Evolutionary conservation across 1,139 yeast species (phyloP).

Genomic region (Sugiyamaella pinicola): DNA sequence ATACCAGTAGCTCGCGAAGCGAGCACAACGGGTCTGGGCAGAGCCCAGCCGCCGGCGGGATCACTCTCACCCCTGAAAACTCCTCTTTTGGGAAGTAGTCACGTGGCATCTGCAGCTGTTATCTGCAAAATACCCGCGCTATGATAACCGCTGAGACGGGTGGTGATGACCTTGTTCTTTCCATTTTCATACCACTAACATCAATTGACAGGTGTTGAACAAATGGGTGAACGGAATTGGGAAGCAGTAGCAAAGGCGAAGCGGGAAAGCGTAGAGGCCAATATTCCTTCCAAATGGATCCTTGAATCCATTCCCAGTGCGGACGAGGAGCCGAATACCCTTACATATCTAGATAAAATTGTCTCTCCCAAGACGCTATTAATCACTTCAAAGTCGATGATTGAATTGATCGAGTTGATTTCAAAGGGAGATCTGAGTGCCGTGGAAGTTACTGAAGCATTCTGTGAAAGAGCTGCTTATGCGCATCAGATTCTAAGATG

Average conservation of each 20-base stretch:
- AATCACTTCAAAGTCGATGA: slow-evolving; percentile 22
- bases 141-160: slow-evolving; percentile 6
- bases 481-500: slow-evolving; percentile 57
- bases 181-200: background rate
- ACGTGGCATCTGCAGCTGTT: background rate
- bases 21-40: too few species aligned
- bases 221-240: slow-evolving; percentile 17
- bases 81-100: slow-evolving; percentile 1
- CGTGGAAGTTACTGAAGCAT: slow-evolving; percentile 36
- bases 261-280: slow-evolving; percentile 16
- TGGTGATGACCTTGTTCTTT: background rate
- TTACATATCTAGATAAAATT: slow-evolving; percentile 19
- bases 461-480: slow-evolving; percentile 57
- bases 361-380: slow-evolving; percentile 18
- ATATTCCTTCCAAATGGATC: slow-evolving; percentile 24
- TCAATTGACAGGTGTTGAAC: background rate
- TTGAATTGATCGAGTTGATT: slow-evolving; percentile 19
- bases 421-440: slow-evolving; percentile 23
- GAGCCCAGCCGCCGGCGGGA: too few species aligned
- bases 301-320: slow-evolving; percentile 19
- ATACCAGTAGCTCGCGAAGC: too few species aligned
- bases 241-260: slow-evolving; percentile 16
- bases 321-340: slow-evolving; percentile 24
- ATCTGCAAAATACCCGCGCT: slow-evolving; percentile 4
- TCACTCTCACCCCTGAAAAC: slow-evolving; percentile 17